Conservation (phyloP, 768 basidiomycete species). For the Tephrocybe sp. region DNA sequence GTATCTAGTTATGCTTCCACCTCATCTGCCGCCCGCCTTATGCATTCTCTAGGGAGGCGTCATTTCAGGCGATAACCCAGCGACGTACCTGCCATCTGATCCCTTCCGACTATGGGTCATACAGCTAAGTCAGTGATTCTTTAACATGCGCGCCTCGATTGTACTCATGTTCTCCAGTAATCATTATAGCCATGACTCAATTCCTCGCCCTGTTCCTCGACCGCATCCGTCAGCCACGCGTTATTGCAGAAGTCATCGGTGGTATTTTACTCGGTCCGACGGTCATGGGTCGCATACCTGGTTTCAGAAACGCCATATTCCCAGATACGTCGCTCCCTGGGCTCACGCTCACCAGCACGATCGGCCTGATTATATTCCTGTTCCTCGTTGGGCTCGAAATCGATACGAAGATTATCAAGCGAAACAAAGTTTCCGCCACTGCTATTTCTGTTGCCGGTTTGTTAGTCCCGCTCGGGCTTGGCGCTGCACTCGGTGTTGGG, state of each 20-base stretch:
- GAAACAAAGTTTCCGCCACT: constrained; percentile 58
- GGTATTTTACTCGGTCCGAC: constrained; percentile 84
- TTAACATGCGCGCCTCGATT: background rate
- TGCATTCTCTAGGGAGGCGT: constrained; percentile 60
- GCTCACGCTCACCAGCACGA: constrained; percentile 70
- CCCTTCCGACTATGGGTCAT: constrained; percentile 79
- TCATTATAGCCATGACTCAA: constrained; percentile 83
- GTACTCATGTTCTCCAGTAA: constrained; percentile 40
- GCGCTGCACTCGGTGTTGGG: constrained; percentile 72
- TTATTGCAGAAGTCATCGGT: constrained; percentile 90
- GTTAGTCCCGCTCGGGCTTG: constrained; percentile 76
- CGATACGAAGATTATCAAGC: constrained; percentile 66
- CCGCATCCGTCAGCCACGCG: constrained; percentile 84
- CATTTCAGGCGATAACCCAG: constrained; percentile 75
- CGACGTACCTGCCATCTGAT: constrained; percentile 56
- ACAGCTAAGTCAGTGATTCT: constrained; percentile 56
- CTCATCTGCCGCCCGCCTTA: background rate
- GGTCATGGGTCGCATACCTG: constrained; percentile 78
- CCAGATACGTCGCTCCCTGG: constrained; percentile 49
- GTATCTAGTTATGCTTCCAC: constrained; percentile 21
- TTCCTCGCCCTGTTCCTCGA: constrained; percentile 62
- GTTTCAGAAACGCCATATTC: constrained; percentile 65
- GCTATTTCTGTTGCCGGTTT: constrained; percentile 69
- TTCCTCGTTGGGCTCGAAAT: constrained; percentile 88
- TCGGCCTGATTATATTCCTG: constrained; percentile 76